Conservation (phyloP, 2,329 filamentous ascomycete genomes). For the Aspergillus sp. region DNA sequence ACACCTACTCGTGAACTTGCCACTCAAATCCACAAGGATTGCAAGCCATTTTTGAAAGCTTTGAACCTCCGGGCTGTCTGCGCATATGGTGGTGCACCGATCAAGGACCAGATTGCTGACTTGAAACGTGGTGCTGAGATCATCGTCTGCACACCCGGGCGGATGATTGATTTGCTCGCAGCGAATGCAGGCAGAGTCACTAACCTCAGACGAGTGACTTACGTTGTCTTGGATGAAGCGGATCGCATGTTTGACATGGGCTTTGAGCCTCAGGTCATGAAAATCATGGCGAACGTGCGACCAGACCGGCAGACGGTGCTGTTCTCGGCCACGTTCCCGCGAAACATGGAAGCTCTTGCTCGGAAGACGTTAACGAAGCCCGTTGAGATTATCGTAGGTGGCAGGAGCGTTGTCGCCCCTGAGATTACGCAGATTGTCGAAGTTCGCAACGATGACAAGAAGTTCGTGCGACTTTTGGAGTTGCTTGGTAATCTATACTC, state of each 20-base stretch:
- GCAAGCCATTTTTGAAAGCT: conserved; percentile 87
- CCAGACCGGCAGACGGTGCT: conserved; percentile 91
- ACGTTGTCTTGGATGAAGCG: conserved; percentile 93
- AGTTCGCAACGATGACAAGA: conserved; percentile 73
- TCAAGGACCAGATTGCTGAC: conserved; percentile 96
- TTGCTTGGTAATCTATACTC: conserved; percentile 79
- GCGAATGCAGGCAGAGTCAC: conserved; percentile 93
- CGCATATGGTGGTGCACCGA: conserved; percentile 90
- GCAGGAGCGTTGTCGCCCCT: conserved; percentile 63
- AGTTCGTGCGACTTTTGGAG: conserved; percentile 79
- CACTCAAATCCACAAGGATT: conserved; percentile 88
- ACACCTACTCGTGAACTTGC: conserved; percentile 92
- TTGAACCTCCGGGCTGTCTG: conserved; percentile 82
- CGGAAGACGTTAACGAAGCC: conserved; percentile 82
- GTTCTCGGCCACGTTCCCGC: conserved; percentile 94
- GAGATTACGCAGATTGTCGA: conserved; percentile 90
- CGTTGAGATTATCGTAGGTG: conserved; percentile 88
- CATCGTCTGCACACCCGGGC: conserved; percentile 88
- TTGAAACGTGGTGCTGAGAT: conserved; percentile 93
- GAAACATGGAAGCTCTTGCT: conserved; percentile 84
- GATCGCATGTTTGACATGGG: conserved; percentile 99
- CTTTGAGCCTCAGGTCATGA: conserved; percentile 96
- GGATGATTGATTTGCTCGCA: conserved; percentile 90
- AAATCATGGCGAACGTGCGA: conserved; percentile 86
- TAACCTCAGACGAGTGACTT: conserved; percentile 82